These are phyloP conservation scores for Rhodamnia rubescens DNA, from an alignment of 345 rosid species.

Conservation along the genomic window DNA sequence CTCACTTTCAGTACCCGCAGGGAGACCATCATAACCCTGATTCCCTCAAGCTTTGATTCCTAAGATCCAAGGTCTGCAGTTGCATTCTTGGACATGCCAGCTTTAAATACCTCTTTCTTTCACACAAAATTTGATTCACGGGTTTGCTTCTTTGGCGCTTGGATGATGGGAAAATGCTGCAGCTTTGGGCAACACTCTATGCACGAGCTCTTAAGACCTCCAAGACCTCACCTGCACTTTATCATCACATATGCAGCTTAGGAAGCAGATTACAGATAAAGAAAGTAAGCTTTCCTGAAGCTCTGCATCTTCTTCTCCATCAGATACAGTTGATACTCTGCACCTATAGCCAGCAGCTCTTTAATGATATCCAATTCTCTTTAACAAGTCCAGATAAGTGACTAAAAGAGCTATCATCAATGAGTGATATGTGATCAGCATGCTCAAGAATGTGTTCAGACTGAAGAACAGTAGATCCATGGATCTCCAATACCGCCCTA, in stretches of 20 bases:
- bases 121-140: slow-evolving; percentile 30
- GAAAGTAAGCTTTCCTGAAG: slow-evolving; percentile 14
- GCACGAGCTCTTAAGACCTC: slow-evolving; percentile 23
- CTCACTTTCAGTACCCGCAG: background rate
- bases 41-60: slow-evolving; percentile 14
- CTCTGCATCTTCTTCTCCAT: slow-evolving; percentile 3
- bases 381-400: slow-evolving; percentile 16
- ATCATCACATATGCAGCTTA: slow-evolving; percentile 11
- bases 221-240: background rate
- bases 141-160: slow-evolving; percentile 15
- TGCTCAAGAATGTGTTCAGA: slow-evolving; percentile 2
- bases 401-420: slow-evolving; percentile 6
- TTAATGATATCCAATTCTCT: slow-evolving; percentile 4
- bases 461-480: slow-evolving; percentile 7
- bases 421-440: slow-evolving; percentile 16
- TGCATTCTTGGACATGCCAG: background rate
- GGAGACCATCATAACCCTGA: slow-evolving; percentile 4
- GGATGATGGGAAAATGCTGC: slow-evolving; percentile 1
- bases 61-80: slow-evolving; percentile 14
- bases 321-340: no score
- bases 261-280: slow-evolving; percentile 24
- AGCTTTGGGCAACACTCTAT: slow-evolving; percentile 40
- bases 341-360: slow-evolving; percentile 28
- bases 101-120: slow-evolving; percentile 9
- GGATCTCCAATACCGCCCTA: slow-evolving; percentile 16